Evolutionary conservation across 371 early-diverging fungal genomes (phyloP), one percentile per base, ranked within the genome.

Genomic region (Mortierella sp.): DNA sequence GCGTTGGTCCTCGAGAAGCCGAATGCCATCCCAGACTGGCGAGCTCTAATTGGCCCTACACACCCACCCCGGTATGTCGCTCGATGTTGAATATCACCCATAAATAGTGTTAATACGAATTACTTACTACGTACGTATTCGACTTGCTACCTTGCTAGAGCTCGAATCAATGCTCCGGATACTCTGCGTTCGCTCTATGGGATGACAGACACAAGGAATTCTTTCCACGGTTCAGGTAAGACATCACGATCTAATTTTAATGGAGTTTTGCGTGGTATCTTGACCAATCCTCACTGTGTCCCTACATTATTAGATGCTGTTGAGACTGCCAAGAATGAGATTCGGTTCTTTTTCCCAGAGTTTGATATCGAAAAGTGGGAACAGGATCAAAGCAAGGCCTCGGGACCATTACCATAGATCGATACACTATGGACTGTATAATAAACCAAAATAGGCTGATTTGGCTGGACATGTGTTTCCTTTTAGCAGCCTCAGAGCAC

Each of bases 131-230:
- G n/a, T n/a, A n/a, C n/a, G n/a, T n/a, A 10, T 57, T 57, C 31
- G 12, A 9, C 17, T 59, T 22, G 6, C n/a, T 28, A 17, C 51
- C 54, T 40, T 9, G 28, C 2, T 69, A 93, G 92, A 47, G 93
- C 93, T 29, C 86, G 90, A 54, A 79, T 93, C 2, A 60, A 86
- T 72, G 85, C 86, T 31, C 91, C 92, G 17, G 53, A 82, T 29
- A 89, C 91, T 9, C 76, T 95, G n/a, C 86, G 95, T 28, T 89
- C 94, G 12, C 72, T 86, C 10, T 93, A 89, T 74, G 95, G 95
- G 10, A 68, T 95, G 66, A 94, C 94, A 1, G 94, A 95, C 66
- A 95, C 95, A 12, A 74, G 95, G 13, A 95, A 95, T 64, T 93
- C 94, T 3, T 93, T 93, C 62, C 94, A 93, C 68, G 94, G 94